Evolutionary conservation across 2,329 filamentous ascomycete genomes (phyloP).

Genomic region (Calonectria henricotiae): DNA sequence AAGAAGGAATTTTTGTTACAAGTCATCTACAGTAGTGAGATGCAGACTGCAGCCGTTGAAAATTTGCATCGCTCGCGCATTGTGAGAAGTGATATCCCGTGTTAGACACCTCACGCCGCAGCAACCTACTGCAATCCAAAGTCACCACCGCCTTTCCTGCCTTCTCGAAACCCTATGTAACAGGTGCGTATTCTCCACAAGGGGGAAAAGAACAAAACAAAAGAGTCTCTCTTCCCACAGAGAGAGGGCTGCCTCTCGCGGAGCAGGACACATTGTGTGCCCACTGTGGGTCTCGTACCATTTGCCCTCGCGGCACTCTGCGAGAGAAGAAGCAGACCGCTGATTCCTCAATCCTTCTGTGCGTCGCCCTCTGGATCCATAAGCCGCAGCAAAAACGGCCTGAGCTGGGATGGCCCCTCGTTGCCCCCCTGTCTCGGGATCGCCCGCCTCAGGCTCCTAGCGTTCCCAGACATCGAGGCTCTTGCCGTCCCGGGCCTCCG

Average conservation of each 20-base stretch:
- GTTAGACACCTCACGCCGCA: conserved; percentile 7
- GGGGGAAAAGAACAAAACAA: not conserved
- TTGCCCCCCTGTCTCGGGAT: conserved; percentile 22
- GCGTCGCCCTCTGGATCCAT: conserved; percentile 15
- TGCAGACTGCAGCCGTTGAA: not conserved
- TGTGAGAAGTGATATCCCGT: not conserved
- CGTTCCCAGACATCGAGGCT: conserved; percentile 26
- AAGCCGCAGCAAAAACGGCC: conserved; percentile 34
- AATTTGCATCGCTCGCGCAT: not conserved
- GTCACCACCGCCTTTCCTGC: conserved; percentile 3
- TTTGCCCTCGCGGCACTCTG: not conserved
- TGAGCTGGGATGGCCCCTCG: conserved; percentile 35
- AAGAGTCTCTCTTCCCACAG: not conserved
- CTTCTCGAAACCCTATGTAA: conserved; percentile 14
- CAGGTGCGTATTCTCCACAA: not conserved
- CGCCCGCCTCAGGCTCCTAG: conserved; percentile 12
- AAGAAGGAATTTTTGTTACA: not conserved
- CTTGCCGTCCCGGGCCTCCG: conserved; percentile 30
- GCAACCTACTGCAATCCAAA: conserved; percentile 15
- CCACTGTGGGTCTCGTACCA: conserved; percentile 33
- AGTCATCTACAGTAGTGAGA: conserved; percentile 10
- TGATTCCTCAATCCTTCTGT: not conserved
- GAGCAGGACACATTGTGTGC: not conserved
- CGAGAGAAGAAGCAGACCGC: not conserved
- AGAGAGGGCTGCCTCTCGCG: conserved; percentile 10